A percentile compares a stretch with the other conserved stretches of the same genome.
phyloP scores from a whole-genome alignment of 768 basidiomycete genomes.

The Infundibulicybe gibba region DNA sequence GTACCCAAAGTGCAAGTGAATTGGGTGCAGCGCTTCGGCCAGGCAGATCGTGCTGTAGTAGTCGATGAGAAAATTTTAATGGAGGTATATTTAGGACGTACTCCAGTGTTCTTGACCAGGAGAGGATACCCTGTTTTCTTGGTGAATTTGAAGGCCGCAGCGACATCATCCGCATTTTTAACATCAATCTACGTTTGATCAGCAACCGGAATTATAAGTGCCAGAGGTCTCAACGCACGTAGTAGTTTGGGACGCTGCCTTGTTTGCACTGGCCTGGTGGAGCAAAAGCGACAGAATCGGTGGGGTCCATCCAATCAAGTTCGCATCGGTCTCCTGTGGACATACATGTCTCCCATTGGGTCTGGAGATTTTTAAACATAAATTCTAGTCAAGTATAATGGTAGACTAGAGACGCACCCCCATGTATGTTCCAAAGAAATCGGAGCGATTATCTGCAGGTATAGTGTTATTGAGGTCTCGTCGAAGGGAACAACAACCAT shows the following conservation, averaged over 20 bases:
- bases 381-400: not conserved
- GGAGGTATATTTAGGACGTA: conserved; percentile 17
- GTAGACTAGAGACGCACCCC: not conserved
- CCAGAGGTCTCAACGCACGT: conserved; percentile 21
- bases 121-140: conserved; percentile 32
- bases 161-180: conserved; percentile 30
- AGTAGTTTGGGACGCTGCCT: conserved; percentile 35
- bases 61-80: not conserved
- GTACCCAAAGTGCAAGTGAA: conserved; percentile 43
- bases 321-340: conserved; percentile 39
- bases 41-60: conserved; percentile 41
- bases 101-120: conserved; percentile 50
- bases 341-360: conserved; percentile 59
- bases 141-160: conserved; percentile 41
- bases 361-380: conserved; percentile 8
- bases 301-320: conserved; percentile 33
- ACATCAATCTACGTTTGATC: conserved; percentile 36
- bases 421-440: not conserved
- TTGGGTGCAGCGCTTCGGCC: conserved; percentile 42
- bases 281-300: conserved; percentile 17
- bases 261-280: conserved; percentile 25
- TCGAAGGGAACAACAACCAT: not conserved
- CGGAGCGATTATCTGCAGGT: conserved; percentile 6
- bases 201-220: not conserved
- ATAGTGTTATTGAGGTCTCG: conserved; percentile 7